Percentiles rank a stretch among this genome's conserved stretches.
phyloP scores from a whole-genome alignment of 345 rosid species.

The Pistacia integerrima region DNA sequence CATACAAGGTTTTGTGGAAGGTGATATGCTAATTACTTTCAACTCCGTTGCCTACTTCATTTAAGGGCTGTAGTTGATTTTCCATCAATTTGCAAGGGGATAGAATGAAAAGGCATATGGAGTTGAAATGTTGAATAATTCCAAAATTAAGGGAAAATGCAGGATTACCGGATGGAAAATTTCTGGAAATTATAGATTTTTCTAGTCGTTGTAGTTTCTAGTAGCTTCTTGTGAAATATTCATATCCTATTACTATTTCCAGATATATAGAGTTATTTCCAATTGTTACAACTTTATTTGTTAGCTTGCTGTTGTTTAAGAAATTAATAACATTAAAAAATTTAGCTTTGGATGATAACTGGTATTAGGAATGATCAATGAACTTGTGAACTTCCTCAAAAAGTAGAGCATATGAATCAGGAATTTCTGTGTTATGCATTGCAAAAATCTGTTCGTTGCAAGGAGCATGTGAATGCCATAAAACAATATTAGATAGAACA shows the following conservation, averaged over 20 bases:
- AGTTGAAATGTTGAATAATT: constrained; percentile 1
- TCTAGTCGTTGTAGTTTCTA: neutral
- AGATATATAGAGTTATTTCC: neutral
- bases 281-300: neutral
- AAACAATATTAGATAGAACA: neutral
- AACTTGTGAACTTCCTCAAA: neutral
- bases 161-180: neutral
- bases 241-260: neutral
- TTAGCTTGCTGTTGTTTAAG: neutral
- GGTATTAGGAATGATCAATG: neutral
- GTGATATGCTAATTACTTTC: constrained; percentile 12
- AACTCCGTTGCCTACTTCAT: constrained; percentile 6
- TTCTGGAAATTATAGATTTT: neutral
- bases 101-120: neutral
- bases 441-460: too few relatives aligned
- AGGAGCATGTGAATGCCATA: neutral
- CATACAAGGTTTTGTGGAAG: neutral
- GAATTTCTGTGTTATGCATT: neutral
- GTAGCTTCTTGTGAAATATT: neutral
- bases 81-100: neutral
- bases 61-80: constrained; percentile 5
- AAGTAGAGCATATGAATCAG: neutral
- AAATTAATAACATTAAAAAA: neutral
- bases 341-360: neutral
- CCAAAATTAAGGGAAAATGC: neutral